Evolutionary conservation across 768 basidiomycete genomes (phyloP).

Genomic region (Tremella fuciformis): DNA sequence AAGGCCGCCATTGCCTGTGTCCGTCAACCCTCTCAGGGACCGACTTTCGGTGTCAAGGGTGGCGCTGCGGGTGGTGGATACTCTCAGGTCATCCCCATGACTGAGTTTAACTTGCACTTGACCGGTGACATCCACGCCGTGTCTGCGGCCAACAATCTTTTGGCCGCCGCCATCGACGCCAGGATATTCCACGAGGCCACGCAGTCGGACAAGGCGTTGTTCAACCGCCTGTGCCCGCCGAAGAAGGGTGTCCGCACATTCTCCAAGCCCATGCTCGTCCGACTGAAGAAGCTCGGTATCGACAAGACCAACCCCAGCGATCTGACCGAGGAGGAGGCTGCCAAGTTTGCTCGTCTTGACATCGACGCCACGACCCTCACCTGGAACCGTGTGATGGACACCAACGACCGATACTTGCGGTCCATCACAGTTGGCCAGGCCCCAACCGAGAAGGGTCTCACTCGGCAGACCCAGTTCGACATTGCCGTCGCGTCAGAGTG

Average conservation of each 20-base stretch:
- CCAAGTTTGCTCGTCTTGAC: slow-evolving; percentile 83
- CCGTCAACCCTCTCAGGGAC: slow-evolving; percentile 96
- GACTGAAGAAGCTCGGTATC: slow-evolving; percentile 91
- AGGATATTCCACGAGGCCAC: slow-evolving; percentile 97
- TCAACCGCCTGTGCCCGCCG: slow-evolving; percentile 81
- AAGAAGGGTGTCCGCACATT: slow-evolving; percentile 95
- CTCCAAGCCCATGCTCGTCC: slow-evolving; percentile 92
- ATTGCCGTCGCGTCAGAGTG: slow-evolving; percentile 96
- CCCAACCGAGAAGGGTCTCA: slow-evolving; percentile 81
- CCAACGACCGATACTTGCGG: slow-evolving; percentile 94
- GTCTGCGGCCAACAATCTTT: slow-evolving; percentile 92
- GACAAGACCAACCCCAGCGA: slow-evolving; percentile 88
- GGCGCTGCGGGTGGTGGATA: slow-evolving; percentile 98
- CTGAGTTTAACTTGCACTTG: slow-evolving; percentile 84
- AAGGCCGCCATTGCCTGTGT: slow-evolving; percentile 94
- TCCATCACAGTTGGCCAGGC: slow-evolving; percentile 90
- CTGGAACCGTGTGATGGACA: slow-evolving; percentile 94
- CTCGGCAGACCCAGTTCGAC: slow-evolving; percentile 88
- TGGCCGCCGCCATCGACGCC: slow-evolving; percentile 94
- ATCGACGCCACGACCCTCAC: slow-evolving; percentile 87
- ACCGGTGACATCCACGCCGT: slow-evolving; percentile 94
- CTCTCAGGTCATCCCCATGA: slow-evolving; percentile 99
- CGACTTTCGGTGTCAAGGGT: slow-evolving; percentile 98
- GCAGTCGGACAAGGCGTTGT: slow-evolving; percentile 90
- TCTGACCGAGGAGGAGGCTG: slow-evolving; percentile 87